Evolutionary conservation across 2,329 filamentous ascomycete species (phyloP).

Genomic region (Dryadomyces quercivorus): DNA sequence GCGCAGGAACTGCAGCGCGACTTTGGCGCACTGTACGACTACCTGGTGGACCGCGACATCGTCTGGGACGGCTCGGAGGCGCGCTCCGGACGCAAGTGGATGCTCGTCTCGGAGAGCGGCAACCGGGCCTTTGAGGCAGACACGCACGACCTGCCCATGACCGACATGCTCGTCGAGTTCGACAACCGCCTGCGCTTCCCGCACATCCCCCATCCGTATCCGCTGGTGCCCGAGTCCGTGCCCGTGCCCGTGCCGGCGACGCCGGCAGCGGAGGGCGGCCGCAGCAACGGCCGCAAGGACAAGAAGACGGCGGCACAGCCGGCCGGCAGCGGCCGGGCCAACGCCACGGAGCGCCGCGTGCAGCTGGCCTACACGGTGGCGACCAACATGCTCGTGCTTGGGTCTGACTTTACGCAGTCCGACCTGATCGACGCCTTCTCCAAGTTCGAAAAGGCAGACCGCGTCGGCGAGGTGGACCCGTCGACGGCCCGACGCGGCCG

Average conservation of each 20-base stretch:
- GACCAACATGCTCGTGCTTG: conserved; percentile 45
- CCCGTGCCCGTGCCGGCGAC: conserved; percentile 14
- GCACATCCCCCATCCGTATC: conserved; percentile 56
- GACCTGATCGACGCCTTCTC: conserved; percentile 42
- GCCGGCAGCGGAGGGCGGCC: neutral
- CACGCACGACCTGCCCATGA: conserved; percentile 44
- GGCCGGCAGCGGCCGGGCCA: conserved; percentile 9
- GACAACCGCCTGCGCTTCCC: conserved; percentile 51
- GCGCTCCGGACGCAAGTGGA: conserved; percentile 50
- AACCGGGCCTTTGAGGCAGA: conserved; percentile 37
- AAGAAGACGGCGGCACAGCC: conserved; percentile 14
- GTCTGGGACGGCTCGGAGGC: conserved; percentile 53
- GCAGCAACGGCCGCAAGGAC: conserved; percentile 10
- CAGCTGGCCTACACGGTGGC: conserved; percentile 47
- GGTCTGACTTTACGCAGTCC: conserved; percentile 39
- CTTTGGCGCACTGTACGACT: conserved; percentile 59
- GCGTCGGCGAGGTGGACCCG: conserved; percentile 37
- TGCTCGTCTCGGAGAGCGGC: conserved; percentile 39
- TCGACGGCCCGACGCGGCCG: conserved; percentile 43
- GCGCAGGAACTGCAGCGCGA: conserved; percentile 48
- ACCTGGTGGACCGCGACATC: conserved; percentile 55
- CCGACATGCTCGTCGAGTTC: conserved; percentile 53
- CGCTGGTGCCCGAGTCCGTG: conserved; percentile 45
- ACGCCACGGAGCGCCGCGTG: conserved; percentile 33
- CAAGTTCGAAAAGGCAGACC: conserved; percentile 43